Evolutionary conservation across 1,284 basidiomycete genomes (phyloP).

Genomic region (Cutaneotrichosporon sp.): DNA sequence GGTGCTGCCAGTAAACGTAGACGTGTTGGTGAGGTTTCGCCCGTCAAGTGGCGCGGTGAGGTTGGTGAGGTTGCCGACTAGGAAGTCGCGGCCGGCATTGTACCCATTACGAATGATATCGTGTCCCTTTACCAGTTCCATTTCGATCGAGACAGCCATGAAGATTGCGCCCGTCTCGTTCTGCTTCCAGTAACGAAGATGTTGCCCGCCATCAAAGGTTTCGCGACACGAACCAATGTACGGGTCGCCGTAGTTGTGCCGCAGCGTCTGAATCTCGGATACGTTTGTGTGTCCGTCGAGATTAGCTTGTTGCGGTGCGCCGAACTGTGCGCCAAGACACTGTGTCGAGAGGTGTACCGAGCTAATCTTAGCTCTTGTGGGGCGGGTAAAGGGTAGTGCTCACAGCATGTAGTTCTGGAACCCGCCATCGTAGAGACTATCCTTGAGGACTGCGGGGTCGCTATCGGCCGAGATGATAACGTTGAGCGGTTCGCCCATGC

Average conservation of each 20-base stretch:
- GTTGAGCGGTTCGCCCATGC: slow-evolving; percentile 87
- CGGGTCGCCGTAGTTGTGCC: slow-evolving; percentile 76
- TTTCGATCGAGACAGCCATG: slow-evolving; percentile 74
- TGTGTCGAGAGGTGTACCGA: slow-evolving; percentile 57
- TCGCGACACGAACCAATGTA: slow-evolving; percentile 77
- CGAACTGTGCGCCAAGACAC: slow-evolving; percentile 78
- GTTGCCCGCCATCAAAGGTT: slow-evolving; percentile 81
- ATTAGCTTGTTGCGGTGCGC: slow-evolving; percentile 69
- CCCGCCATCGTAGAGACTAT: slow-evolving; percentile 66
- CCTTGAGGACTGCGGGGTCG: slow-evolving; percentile 67
- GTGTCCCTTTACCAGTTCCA: slow-evolving; percentile 62
- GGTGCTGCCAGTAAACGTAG: slow-evolving; percentile 38
- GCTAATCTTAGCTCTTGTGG: slow-evolving; percentile 23
- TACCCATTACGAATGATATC: slow-evolving; percentile 64
- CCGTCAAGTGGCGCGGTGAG: slow-evolving; percentile 60
- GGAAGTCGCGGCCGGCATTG: slow-evolving; percentile 67
- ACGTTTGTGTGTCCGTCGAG: slow-evolving; percentile 75
- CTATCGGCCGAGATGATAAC: slow-evolving; percentile 79
- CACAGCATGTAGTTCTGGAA: slow-evolving; percentile 74
- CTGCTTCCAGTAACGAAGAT: slow-evolving; percentile 88
- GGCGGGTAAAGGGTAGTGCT: slow-evolving; percentile 27
- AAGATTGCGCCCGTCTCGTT: slow-evolving; percentile 72
- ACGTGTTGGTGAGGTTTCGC: slow-evolving; percentile 60
- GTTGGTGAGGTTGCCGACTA: slow-evolving; percentile 67
- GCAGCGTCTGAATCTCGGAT: slow-evolving; percentile 73